Evolutionary conservation across 176 grass and related monocot genomes (phyloP).

Genomic region (Zizania latifolia): DNA sequence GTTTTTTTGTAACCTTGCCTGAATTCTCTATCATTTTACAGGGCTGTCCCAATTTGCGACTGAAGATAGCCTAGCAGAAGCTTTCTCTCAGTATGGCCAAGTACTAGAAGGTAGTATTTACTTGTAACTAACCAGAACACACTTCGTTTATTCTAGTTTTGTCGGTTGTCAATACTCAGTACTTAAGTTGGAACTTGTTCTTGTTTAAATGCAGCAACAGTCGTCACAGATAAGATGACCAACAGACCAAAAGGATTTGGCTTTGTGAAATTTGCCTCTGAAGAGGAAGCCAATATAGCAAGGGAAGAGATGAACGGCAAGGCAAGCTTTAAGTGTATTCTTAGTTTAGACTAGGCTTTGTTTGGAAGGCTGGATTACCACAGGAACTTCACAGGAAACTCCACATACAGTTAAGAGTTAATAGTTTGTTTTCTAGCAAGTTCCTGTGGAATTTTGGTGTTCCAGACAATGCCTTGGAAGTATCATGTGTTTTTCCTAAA

Average conservation of each 20-base stretch:
- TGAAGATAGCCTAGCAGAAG: constrained; percentile 42
- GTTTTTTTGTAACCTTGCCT: too few relatives aligned
- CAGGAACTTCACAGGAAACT: background rate
- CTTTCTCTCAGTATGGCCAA: constrained; percentile 54
- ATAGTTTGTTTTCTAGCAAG: too few relatives aligned
- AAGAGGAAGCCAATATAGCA: constrained; percentile 38
- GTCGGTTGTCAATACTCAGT: background rate
- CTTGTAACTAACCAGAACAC: background rate
- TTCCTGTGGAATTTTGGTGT: too few relatives aligned
- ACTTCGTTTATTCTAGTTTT: background rate
- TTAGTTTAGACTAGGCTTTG: background rate
- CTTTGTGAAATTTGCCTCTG: constrained; percentile 72
- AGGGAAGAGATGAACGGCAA: constrained; percentile 74
- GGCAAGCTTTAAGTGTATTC: constrained; percentile 32
- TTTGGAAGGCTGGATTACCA: background rate
- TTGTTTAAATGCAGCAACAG: constrained; percentile 47
- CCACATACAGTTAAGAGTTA: too few relatives aligned
- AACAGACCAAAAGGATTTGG: constrained; percentile 73
- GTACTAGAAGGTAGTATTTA: constrained; percentile 76
- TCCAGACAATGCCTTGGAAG: too few relatives aligned
- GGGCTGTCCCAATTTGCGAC: constrained; percentile 48
- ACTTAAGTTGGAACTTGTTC: constrained; percentile 8
- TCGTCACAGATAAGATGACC: constrained; percentile 44
- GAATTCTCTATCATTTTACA: constrained; percentile 7
- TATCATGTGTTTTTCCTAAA: too few relatives aligned